Evolutionary conservation across 495 filamentous ascomycete species (phyloP).

Genomic region (Aspergillus nanangensis): DNA sequence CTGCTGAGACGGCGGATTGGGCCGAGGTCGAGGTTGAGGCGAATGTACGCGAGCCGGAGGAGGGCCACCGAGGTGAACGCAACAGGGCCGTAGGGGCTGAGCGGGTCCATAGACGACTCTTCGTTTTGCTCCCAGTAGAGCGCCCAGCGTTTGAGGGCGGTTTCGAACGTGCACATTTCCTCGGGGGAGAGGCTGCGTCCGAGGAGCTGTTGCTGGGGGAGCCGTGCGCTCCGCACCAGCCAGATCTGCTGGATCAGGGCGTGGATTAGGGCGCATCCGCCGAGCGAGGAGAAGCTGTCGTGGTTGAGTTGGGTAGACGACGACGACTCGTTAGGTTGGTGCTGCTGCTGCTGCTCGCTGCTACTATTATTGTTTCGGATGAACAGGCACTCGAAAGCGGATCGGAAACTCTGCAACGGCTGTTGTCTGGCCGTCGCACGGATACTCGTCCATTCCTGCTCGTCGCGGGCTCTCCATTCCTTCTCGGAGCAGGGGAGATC

Average conservation of each 20-base stretch:
- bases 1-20: constrained; percentile 58
- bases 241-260: constrained; percentile 68
- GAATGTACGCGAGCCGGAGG: constrained; percentile 61
- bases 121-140: constrained; percentile 54
- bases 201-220: constrained; percentile 37
- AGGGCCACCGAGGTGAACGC: constrained; percentile 66
- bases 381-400: constrained; percentile 19
- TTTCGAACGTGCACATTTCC: constrained; percentile 52
- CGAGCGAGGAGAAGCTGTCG: constrained; percentile 50
- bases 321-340: too few species aligned
- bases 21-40: constrained; percentile 60
- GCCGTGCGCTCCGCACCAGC: constrained; percentile 56
- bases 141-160: constrained; percentile 60
- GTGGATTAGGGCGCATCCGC: constrained; percentile 66
- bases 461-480: constrained; percentile 30
- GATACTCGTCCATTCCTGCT: constrained; percentile 26
- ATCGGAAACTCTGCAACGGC: constrained; percentile 25
- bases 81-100: constrained; percentile 52
- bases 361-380: constrained; percentile 9
- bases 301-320: too few species aligned
- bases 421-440: constrained; percentile 21
- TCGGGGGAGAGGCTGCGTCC: constrained; percentile 44
- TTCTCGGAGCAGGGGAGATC: constrained; percentile 51
- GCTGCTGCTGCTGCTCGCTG: too few species aligned
- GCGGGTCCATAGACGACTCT: constrained; percentile 48